A percentile compares a stretch with the other conserved stretches of the same genome.
Conservation (phyloP, 768 basidiomycete species). For the Lentinula lateritia region DNA sequence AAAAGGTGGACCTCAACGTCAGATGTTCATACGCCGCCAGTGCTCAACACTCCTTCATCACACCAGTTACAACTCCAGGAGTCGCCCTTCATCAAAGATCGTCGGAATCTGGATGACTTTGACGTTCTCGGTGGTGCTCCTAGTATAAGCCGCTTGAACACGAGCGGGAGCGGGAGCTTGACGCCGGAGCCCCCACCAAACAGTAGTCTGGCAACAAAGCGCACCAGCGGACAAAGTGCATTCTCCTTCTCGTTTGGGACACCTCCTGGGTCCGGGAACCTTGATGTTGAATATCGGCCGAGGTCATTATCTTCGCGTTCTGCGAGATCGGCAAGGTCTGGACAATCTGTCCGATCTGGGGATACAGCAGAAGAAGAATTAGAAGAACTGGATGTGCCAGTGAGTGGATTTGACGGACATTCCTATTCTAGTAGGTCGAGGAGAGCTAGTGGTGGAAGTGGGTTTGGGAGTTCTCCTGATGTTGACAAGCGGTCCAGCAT, state of each 20-base stretch:
- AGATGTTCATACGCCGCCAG: not conserved
- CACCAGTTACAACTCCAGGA: not conserved
- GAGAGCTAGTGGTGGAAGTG: not conserved
- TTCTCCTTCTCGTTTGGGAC: slow-evolving; percentile 5
- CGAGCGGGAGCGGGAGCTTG: not conserved
- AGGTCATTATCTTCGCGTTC: slow-evolving; percentile 1
- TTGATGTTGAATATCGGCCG: not conserved
- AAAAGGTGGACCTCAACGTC: slow-evolving; percentile 12
- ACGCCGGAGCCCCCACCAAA: not conserved
- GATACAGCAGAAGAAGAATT: not conserved
- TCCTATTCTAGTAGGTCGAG: not conserved
- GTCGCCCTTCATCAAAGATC: slow-evolving; percentile 2
- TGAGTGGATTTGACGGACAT: not conserved
- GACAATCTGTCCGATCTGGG: not conserved
- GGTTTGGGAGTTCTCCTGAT: not conserved
- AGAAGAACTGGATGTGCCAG: not conserved
- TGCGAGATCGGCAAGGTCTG: not conserved
- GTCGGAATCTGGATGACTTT: slow-evolving; percentile 1
- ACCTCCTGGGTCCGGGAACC: not conserved
- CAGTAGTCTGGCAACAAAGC: not conserved
- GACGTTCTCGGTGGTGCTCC: slow-evolving; percentile 4
- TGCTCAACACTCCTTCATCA: not conserved
- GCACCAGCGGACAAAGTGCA: not conserved
- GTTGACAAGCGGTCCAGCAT: not conserved
- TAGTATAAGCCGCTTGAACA: slow-evolving; percentile 1